These are phyloP conservation scores for Populus davidiana DNA, from an alignment of 345 rosid genomes.

Conservation along the genomic window DNA sequence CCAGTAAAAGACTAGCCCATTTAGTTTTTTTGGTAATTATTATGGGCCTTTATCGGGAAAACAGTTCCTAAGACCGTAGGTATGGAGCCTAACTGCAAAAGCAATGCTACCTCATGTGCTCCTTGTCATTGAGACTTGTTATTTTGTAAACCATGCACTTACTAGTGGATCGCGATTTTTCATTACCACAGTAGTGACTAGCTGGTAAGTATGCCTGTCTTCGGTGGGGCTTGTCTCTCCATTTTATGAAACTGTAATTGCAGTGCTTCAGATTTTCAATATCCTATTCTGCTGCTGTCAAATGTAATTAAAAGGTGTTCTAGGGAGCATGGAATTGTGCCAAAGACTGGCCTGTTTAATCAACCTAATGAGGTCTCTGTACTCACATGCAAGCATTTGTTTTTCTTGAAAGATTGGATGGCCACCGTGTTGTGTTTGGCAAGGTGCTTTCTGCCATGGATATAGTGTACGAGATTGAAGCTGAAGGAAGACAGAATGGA, in stretches of 20 bases:
- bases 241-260: neutral
- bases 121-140: neutral
- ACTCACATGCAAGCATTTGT: neutral
- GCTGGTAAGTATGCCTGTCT: conserved; percentile 49
- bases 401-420: conserved; percentile 66
- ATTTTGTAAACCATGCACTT: neutral
- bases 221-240: neutral
- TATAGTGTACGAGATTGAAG: conserved; percentile 79
- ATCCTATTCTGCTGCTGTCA: neutral
- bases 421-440: conserved; percentile 87
- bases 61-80: conserved; percentile 45
- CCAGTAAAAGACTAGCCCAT: no score
- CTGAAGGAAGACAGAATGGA: conserved; percentile 78
- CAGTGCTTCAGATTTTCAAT: neutral
- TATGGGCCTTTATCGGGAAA: conserved; percentile 37
- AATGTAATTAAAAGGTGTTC: neutral
- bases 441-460: conserved; percentile 94
- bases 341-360: neutral
- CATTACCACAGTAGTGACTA: conserved; percentile 76
- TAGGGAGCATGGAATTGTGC: conserved; percentile 2
- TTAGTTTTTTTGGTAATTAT: neutral
- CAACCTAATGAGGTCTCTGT: neutral
- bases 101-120: neutral
- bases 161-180: conserved; percentile 77
- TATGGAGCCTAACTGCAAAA: conserved; percentile 1